phyloP scores from a whole-genome alignment of 2,329 filamentous ascomycete species.

The Drechslera avenae region DNA sequence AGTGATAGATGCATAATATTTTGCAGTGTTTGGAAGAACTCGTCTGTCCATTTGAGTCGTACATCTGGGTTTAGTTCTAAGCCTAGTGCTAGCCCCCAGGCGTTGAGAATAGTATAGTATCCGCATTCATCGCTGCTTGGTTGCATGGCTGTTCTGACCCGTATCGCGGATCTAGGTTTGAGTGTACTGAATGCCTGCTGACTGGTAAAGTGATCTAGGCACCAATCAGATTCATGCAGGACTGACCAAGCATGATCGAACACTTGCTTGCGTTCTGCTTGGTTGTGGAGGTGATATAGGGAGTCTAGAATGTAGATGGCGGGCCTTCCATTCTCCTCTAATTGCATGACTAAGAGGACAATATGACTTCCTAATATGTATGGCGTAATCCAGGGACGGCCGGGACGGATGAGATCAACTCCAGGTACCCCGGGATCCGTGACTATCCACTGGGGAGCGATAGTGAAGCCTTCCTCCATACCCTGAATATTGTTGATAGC shows the following conservation, averaged over 20 bases:
- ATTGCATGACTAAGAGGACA: conserved; percentile 18
- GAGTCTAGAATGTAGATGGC: conserved; percentile 20
- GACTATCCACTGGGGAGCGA: background rate
- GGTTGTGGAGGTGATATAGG: background rate
- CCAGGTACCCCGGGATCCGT: background rate
- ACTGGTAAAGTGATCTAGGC: background rate
- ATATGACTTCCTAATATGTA: conserved; percentile 1
- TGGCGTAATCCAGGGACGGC: conserved; percentile 17
- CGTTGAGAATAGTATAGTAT: conserved; percentile 26
- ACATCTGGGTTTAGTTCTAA: conserved; percentile 15
- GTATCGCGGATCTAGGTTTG: background rate
- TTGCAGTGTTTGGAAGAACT: conserved; percentile 10
- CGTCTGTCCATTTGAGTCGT: conserved; percentile 4
- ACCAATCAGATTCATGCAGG: background rate
- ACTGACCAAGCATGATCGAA: background rate
- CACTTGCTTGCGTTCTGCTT: background rate
- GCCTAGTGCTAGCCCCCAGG: conserved; percentile 29
- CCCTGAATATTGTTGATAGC: conserved; percentile 13
- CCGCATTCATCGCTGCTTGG: conserved; percentile 13
- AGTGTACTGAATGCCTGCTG: background rate
- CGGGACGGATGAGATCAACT: conserved; percentile 1
- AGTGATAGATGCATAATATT: conserved; percentile 16
- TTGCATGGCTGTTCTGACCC: conserved; percentile 12
- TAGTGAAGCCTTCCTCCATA: conserved; percentile 7
- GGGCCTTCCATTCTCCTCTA: conserved; percentile 4